Evolutionary conservation across 495 filamentous ascomycete species (phyloP).

Genomic region (Jackrogersella multiformis): DNA sequence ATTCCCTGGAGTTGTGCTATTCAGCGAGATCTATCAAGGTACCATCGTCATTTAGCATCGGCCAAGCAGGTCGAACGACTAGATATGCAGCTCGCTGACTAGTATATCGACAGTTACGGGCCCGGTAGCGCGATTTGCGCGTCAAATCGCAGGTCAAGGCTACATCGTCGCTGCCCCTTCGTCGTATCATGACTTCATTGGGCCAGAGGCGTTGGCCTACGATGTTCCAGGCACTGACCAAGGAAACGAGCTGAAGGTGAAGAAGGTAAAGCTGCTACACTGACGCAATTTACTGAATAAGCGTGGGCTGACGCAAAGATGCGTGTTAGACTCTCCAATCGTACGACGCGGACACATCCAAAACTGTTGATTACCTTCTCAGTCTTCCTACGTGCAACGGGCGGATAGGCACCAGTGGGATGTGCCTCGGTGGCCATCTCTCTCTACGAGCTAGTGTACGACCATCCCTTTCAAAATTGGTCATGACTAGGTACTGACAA

Average conservation of each 20-base stretch:
- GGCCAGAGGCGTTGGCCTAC: conserved; percentile 84
- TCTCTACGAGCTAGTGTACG: conserved; percentile 78
- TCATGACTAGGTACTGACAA: conserved; percentile 2
- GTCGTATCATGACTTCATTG: conserved; percentile 92
- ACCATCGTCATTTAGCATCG: conserved; percentile 22
- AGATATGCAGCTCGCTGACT: conserved; percentile 27
- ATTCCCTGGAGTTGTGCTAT: conserved; percentile 90
- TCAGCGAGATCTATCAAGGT: conserved; percentile 98
- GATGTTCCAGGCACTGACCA: conserved; percentile 87
- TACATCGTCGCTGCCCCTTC: conserved; percentile 93
- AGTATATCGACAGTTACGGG: conserved; percentile 74
- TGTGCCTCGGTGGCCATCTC: conserved; percentile 95
- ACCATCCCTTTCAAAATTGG: neutral
- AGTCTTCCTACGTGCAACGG: conserved; percentile 83
- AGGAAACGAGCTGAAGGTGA: conserved; percentile 87
- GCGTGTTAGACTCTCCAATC: conserved; percentile 73
- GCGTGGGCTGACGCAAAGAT: conserved; percentile 18
- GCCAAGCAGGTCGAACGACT: conserved; percentile 3
- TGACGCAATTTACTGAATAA: conserved; percentile 10
- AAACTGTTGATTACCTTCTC: conserved; percentile 78
- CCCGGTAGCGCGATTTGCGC: conserved; percentile 87
- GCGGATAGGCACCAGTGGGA: conserved; percentile 85
- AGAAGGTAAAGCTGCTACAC: conserved; percentile 62
- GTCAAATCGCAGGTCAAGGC: conserved; percentile 91
- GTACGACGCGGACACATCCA: conserved; percentile 86